Percentiles rank a stretch among this genome's conserved stretches.
phyloP scores from a whole-genome alignment of 805 yeast species.

The Kluyveromyces nonfermentans region DNA sequence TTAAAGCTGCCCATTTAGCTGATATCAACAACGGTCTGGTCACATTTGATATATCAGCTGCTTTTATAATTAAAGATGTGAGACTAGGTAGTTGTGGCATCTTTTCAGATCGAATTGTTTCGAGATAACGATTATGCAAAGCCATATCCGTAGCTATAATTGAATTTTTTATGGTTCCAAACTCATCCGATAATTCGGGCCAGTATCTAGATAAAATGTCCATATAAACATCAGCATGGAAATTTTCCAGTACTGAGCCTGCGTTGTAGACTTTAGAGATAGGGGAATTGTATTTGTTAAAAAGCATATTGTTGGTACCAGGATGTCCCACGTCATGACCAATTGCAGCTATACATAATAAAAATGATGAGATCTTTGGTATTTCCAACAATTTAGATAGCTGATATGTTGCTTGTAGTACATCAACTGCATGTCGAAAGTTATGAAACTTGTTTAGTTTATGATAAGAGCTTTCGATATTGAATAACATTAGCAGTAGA shows the following conservation, averaged over 20 bases:
- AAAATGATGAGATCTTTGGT: constrained; percentile 16
- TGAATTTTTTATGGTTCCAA: constrained; percentile 14
- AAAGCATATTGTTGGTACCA: constrained; percentile 77
- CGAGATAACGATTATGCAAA: constrained; percentile 64
- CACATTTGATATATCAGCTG: constrained; percentile 94
- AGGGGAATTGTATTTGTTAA: constrained; percentile 51
- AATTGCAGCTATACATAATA: constrained; percentile 67
- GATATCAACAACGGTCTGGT: constrained; percentile 69
- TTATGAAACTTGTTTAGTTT: constrained; percentile 88
- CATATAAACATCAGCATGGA: constrained; percentile 61
- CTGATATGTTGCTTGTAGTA: constrained; percentile 78
- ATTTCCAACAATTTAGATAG: constrained; percentile 27
- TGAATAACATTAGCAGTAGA: constrained; percentile 50
- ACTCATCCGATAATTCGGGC: constrained; percentile 30
- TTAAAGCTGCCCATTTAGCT: constrained; percentile 78
- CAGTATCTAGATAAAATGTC: constrained; percentile 43
- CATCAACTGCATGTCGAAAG: constrained; percentile 93
- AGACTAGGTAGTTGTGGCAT: constrained; percentile 34
- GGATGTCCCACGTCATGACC: constrained; percentile 98
- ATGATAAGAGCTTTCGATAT: constrained; percentile 70
- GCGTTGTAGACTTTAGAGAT: constrained; percentile 53
- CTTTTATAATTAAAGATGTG: constrained; percentile 67
- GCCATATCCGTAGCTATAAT: constrained; percentile 94
- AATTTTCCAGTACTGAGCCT: constrained; percentile 70
- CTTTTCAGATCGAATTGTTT: constrained; percentile 33